Base-by-base conservation (phyloP, 2,329 filamentous ascomycete genomes). In the Aspergillus sp. region DNA sequence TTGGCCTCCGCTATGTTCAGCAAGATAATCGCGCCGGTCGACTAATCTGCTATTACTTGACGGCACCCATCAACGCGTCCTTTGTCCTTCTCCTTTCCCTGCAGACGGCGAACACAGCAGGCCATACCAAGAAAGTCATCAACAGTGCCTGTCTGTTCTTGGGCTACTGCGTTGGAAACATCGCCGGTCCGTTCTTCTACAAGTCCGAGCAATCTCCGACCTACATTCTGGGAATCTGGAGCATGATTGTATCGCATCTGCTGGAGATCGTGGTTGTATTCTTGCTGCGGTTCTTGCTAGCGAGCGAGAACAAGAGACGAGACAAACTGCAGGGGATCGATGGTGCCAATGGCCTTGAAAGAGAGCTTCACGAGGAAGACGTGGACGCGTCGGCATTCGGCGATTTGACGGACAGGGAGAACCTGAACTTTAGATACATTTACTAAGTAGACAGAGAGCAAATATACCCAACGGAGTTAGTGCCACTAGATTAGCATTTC, bases 131-230 rank as follows among this genome's bases (percentile, higher is more conserved):
- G 69, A 87, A 88, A 68, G 84, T 87, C 51, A 82, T 87, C 26
- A 85, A 85, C 16, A 86, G 85, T 20, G 85, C 83, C 1, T 80
- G 85, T 58, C 77, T 87, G 1, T 87, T 85, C 73, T 75, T 87
- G 11, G 84, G 84, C 0, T 84, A 84, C 57, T 87, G 84, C 65
- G 78, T 82, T 1, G 85, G 85, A 4, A 87, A 88, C 65, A 85
- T 88, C 47, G 81, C 80, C 4, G 83, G 85, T 0, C 86, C 86
- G 0, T 87, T 87, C 71, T 87, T 88, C 73, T 88, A 87, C 71
- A 81, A 82, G 53, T 72, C 32, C 10, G 32, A 36, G 32, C 32
- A 36, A 36, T 36, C 32, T 36, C 32, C 32, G 32, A 36, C 32
- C 32, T 36, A 36, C 32, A 36, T 36, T 14, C 32, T 84, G 39